These are phyloP conservation scores for Phytopythium aichiense DNA, from an alignment of 352 stramenopile genomes.

Conservation along the genomic window DNA sequence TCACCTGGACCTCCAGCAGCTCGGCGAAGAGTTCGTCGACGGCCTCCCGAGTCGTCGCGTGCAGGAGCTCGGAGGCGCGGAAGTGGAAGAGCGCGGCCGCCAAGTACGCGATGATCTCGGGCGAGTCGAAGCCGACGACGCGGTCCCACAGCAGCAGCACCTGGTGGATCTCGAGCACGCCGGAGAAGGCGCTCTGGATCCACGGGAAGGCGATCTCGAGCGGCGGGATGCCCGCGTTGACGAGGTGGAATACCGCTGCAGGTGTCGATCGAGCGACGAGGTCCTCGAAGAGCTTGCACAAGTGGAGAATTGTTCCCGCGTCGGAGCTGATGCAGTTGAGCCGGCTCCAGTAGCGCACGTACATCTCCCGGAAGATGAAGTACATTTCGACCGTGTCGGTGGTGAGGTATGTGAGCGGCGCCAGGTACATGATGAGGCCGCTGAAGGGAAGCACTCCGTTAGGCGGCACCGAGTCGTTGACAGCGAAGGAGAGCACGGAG, in stretches of 20 bases:
- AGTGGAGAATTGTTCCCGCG: slow-evolving; percentile 47
- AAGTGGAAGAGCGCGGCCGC: slow-evolving; percentile 74
- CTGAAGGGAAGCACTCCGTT: slow-evolving; percentile 72
- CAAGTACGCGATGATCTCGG: slow-evolving; percentile 64
- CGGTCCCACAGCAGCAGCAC: slow-evolving; percentile 79
- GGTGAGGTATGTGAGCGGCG: slow-evolving; percentile 69
- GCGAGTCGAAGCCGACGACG: slow-evolving; percentile 61
- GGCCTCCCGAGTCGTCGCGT: slow-evolving; percentile 43
- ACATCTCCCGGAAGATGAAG: slow-evolving; percentile 76
- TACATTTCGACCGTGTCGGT: slow-evolving; percentile 62
- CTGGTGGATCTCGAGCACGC: slow-evolving; percentile 70
- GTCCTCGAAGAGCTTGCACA: slow-evolving; percentile 77
- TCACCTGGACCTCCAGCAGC: slow-evolving; percentile 61
- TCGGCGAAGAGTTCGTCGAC: slow-evolving; percentile 61
- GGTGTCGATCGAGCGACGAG: slow-evolving; percentile 48
- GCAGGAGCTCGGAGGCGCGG: slow-evolving; percentile 45
- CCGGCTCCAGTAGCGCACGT: slow-evolving; percentile 74
- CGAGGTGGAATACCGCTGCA: slow-evolving; percentile 50
- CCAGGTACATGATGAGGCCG: slow-evolving; percentile 68
- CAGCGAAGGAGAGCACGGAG: not conserved
- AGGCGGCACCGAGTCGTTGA: slow-evolving; percentile 34
- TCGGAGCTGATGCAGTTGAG: slow-evolving; percentile 62
- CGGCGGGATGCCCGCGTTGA: slow-evolving; percentile 52
- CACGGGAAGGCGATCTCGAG: slow-evolving; percentile 76
- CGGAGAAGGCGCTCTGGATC: slow-evolving; percentile 76